Percentiles rank a stretch among this genome's conserved stretches.
These are phyloP conservation scores for Picochlorum sp. DNA, from an alignment of 139 green algal genomes.

Conservation along the genomic window DNA sequence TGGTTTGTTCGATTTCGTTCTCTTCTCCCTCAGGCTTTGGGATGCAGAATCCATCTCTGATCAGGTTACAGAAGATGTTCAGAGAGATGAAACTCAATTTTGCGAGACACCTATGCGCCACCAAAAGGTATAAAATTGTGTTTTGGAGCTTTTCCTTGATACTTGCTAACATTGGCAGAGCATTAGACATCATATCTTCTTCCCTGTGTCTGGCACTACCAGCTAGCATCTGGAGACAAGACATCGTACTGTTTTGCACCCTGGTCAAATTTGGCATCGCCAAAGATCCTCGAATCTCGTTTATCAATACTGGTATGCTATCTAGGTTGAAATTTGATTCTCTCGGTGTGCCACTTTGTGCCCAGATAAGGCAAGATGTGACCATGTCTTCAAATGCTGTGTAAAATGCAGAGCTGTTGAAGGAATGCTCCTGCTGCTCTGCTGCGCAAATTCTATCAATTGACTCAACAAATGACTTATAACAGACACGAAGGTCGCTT, in stretches of 20 bases:
- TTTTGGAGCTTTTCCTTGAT: slow-evolving; percentile 33
- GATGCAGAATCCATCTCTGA: slow-evolving; percentile 86
- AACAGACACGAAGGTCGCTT: no score
- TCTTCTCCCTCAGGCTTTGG: slow-evolving; percentile 16
- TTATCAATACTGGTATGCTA: not conserved
- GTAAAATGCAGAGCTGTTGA: not conserved
- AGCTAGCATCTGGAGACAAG: not conserved
- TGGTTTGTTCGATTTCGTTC: slow-evolving; percentile 36
- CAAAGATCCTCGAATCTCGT: not conserved
- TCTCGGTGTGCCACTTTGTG: not conserved
- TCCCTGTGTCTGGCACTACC: not conserved
- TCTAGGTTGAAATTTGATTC: not conserved
- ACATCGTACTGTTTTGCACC: no score
- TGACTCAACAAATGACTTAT: no score
- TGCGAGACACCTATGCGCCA: slow-evolving; percentile 46
- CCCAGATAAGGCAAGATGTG: not conserved
- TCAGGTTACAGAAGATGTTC: slow-evolving; percentile 65
- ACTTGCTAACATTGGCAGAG: slow-evolving; percentile 41
- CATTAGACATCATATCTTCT: not conserved
- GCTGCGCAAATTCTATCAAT: not conserved
- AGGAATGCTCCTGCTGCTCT: not conserved
- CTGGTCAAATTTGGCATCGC: no score
- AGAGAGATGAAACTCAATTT: slow-evolving; percentile 81
- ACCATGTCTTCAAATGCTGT: not conserved
- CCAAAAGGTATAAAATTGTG: slow-evolving; percentile 31